A percentile compares a stretch with the other conserved stretches of the same genome.
Evolutionary conservation across 202 grass and related monocot genomes (phyloP).

Genomic region (Panicum hallii): DNA sequence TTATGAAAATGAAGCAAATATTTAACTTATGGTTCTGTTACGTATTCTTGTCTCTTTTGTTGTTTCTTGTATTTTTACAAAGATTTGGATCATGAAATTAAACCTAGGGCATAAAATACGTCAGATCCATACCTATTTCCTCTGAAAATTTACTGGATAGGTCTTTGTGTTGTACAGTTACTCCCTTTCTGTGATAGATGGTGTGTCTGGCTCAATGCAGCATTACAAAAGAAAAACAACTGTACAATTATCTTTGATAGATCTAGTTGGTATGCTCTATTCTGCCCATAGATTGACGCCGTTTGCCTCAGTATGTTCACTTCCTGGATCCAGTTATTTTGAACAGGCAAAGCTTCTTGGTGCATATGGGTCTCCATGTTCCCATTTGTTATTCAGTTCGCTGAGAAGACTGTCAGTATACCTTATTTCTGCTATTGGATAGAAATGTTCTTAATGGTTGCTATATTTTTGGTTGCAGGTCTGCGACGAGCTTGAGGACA

Average conservation of each 20-base stretch:
- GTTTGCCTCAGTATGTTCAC: neutral
- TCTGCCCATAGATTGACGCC: neutral
- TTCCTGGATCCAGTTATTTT: neutral
- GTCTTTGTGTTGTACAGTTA: neutral
- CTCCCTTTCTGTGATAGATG: neutral
- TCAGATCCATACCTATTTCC: neutral
- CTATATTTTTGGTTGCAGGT: conserved; percentile 52
- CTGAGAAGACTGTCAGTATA: neutral
- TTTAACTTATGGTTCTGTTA: neutral
- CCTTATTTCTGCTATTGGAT: conserved; percentile 14
- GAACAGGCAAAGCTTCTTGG: neutral
- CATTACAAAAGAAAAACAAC: neutral
- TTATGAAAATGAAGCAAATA: neutral
- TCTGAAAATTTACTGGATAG: neutral
- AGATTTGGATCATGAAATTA: neutral
- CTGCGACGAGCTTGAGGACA: conserved; percentile 90
- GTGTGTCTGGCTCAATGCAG: neutral
- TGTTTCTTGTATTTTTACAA: neutral
- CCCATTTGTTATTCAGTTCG: neutral
- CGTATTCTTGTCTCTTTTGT: neutral
- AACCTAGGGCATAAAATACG: neutral
- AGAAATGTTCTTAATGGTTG: neutral
- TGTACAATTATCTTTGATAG: neutral
- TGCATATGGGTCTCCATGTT: neutral
- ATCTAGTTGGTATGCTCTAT: neutral